phyloP scores from a whole-genome alignment of 768 basidiomycete species.

The Rubroboletus pulcherrimus region DNA sequence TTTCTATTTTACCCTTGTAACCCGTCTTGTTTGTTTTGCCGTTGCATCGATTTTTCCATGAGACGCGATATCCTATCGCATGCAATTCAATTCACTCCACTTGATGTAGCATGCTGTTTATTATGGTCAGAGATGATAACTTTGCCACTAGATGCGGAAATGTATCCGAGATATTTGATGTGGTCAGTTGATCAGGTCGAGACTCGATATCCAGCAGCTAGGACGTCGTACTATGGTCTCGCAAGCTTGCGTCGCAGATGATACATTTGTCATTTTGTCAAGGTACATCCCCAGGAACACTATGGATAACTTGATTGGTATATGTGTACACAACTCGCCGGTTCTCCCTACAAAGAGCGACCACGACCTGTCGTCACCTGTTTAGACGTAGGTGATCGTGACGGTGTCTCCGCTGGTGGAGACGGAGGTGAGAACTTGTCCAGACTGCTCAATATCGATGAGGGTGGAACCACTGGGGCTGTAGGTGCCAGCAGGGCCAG shows the following conservation, averaged over 20 bases:
- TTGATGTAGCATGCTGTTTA: conserved; percentile 3
- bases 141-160: neutral
- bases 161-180: neutral
- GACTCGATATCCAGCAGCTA: neutral
- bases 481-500: conserved; percentile 3
- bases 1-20: conserved; percentile 5
- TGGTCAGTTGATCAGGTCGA: neutral
- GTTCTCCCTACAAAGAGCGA: neutral
- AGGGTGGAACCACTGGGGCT: conserved; percentile 9
- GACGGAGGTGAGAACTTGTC: conserved; percentile 9
- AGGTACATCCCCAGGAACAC: neutral
- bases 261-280: neutral
- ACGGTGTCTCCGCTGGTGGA: neutral
- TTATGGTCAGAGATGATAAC: neutral
- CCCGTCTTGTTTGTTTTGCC: conserved; percentile 1
- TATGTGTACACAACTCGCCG: neutral
- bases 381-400: conserved; percentile 10
- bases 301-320: neutral
- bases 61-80: neutral
- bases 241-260: neutral
- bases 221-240: neutral
- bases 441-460: conserved; percentile 11
- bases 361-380: neutral
- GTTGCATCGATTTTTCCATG: neutral
- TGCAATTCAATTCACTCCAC: neutral